Percentiles rank a stretch among this genome's conserved stretches.
Conservation (phyloP, 306 rosid species). For the Lathyrus sativus region DNA sequence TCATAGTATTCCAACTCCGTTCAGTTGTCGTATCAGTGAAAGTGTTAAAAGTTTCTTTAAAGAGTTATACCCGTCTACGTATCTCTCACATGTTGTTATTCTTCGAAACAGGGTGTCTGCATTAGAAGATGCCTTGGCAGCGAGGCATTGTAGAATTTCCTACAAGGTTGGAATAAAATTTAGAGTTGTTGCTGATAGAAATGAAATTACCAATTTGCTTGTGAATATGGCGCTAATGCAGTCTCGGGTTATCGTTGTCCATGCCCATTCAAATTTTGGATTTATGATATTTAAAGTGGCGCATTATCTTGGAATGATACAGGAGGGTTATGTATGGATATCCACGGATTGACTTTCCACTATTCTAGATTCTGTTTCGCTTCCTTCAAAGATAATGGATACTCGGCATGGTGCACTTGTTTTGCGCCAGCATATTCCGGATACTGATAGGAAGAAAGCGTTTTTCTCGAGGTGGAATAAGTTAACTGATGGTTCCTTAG, state of each 20-base stretch:
- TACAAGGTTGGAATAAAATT: conserved; percentile 68
- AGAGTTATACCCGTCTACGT: too few relatives aligned
- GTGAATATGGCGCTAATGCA: conserved; percentile 73
- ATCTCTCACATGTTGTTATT: too few relatives aligned
- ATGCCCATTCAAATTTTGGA: conserved; percentile 73
- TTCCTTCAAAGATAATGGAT: conserved; percentile 52
- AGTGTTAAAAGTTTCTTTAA: too few relatives aligned
- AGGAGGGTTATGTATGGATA: conserved; percentile 88
- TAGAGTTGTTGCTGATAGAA: conserved; percentile 40
- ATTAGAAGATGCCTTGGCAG: conserved; percentile 66
- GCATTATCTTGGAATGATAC: conserved; percentile 72
- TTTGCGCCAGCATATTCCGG: conserved; percentile 82
- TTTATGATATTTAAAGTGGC: conserved; percentile 68
- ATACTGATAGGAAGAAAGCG: conserved; percentile 64
- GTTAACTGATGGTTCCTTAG: conserved; percentile 66
- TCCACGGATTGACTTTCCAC: conserved; percentile 90
- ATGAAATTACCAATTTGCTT: conserved; percentile 65
- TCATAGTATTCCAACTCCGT: too few relatives aligned
- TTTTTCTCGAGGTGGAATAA: conserved; percentile 83
- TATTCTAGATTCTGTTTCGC: conserved; percentile 64
- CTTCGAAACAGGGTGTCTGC: conserved; percentile 76
- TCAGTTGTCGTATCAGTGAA: too few relatives aligned
- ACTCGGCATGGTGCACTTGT: conserved; percentile 73
- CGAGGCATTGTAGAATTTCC: conserved; percentile 70
- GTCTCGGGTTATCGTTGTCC: conserved; percentile 85